Conservation (phyloP, 768 basidiomycete species). For the Suillus clintonianus region DNA sequence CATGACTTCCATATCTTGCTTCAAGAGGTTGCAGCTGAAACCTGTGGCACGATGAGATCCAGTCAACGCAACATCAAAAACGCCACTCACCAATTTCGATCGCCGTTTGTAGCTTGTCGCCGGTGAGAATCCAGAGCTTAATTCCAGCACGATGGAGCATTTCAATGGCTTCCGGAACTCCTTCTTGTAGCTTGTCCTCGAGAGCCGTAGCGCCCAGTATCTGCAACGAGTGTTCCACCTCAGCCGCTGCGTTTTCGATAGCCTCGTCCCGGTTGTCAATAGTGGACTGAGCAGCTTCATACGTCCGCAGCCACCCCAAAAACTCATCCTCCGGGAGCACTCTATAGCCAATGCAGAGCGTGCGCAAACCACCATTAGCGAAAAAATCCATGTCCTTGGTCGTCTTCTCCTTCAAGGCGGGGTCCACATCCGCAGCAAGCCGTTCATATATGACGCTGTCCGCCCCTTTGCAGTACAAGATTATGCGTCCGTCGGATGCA, state of each 20-base stretch:
- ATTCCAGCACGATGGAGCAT: slow-evolving; percentile 90
- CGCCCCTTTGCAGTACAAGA: slow-evolving; percentile 96
- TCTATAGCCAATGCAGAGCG: slow-evolving; percentile 85
- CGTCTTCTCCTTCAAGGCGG: slow-evolving; percentile 72
- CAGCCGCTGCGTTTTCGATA: slow-evolving; percentile 83
- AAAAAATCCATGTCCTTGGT: slow-evolving; percentile 88
- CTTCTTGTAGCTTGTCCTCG: slow-evolving; percentile 96
- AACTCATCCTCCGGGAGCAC: slow-evolving; percentile 85
- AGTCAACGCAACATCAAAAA: background rate
- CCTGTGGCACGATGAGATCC: slow-evolving; percentile 33
- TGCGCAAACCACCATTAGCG: slow-evolving; percentile 90
- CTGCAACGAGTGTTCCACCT: slow-evolving; percentile 78
- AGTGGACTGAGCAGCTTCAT: slow-evolving; percentile 80
- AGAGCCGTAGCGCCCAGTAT: slow-evolving; percentile 94
- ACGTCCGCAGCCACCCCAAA: slow-evolving; percentile 71
- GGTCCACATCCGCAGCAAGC: slow-evolving; percentile 75
- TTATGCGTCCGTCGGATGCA: slow-evolving; percentile 75
- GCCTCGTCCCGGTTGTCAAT: slow-evolving; percentile 85
- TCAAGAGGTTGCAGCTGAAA: slow-evolving; percentile 93
- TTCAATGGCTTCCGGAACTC: slow-evolving; percentile 95
- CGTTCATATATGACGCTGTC: slow-evolving; percentile 93
- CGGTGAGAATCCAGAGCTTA: slow-evolving; percentile 97
- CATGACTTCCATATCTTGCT: slow-evolving; percentile 95
- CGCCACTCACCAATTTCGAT: slow-evolving; percentile 79
- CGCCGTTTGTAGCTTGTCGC: slow-evolving; percentile 97